These are phyloP conservation scores for Mallotus nudiflorus DNA, from an alignment of 345 rosid species.

Conservation along the genomic window DNA sequence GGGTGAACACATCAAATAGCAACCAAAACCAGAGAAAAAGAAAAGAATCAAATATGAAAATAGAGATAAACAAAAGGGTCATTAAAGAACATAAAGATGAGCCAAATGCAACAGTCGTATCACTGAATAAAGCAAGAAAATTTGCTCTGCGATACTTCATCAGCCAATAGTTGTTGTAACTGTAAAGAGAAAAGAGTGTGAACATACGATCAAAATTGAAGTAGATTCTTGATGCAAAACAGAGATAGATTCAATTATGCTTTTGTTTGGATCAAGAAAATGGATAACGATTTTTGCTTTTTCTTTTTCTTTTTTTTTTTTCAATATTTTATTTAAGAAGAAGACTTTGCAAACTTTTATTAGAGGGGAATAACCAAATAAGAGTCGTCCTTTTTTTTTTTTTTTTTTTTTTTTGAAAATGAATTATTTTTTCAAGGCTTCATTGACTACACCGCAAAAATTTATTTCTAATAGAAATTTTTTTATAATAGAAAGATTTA, in stretches of 20 bases:
- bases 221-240: background rate
- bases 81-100: background rate
- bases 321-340: too few relatives aligned
- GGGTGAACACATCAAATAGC: background rate
- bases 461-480: too few relatives aligned
- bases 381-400: too few relatives aligned
- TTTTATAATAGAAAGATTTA: too few relatives aligned
- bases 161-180: background rate
- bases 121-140: slow-evolving; percentile 4
- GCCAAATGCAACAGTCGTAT: background rate
- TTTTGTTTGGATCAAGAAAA: background rate
- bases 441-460: too few relatives aligned
- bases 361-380: too few relatives aligned
- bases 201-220: background rate
- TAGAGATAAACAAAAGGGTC: background rate
- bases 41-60: background rate
- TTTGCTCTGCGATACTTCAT: background rate
- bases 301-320: too few relatives aligned
- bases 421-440: too few relatives aligned
- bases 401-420: too few relatives aligned
- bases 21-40: background rate
- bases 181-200: background rate
- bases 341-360: too few relatives aligned
- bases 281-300: too few relatives aligned
- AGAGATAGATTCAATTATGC: background rate